Evolutionary conservation across 169 alveolate genomes (phyloP), one percentile per base, ranked within the genome.

Genomic region (Plasmodium vinckei): DNA sequence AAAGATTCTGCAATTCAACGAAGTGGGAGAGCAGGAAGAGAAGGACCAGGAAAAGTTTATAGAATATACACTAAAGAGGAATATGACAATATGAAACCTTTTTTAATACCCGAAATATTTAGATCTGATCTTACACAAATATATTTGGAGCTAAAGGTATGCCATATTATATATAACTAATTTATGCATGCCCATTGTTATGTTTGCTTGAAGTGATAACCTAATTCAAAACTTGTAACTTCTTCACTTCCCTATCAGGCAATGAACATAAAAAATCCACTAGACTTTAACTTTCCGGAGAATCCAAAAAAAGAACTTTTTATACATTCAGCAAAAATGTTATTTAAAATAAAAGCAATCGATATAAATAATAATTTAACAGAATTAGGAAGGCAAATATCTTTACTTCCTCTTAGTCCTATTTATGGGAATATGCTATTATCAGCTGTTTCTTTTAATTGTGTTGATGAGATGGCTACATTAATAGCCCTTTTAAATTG

Each of bases 21-120:
- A 70, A 97, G 99, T 12, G 99, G 99, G 5, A 94, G 99, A 92
- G 99, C 99, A 0, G 99, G 99, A 6, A 93, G 99, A 73, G 92
- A 68, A 67, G 94, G 39, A 0, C 94, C 97, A 13, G 99, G 99
- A 5, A 95, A 94, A 87, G 98, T 98, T 61, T 98, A 94, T 89
- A 91, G 99, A 84, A 94, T 98, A 17, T 98, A 96, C 71, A 96
- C 99, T 5, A 93, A 90, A 87, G 96, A 95, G 59, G 93, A 96
- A 23, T 97, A 92, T 91, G 91, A 93, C 25, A 82, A 87, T 56
- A 91, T 97, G 92, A 79, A 91, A 1, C 94, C 92, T 2, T 73
- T 89, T 73, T 86, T 95, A 27, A 92, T 89, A 15, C 99, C 99
- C 0, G 99, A 97, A 82, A 97, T 97, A 17, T 88, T 95, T 70